phyloP scores from a whole-genome alignment of 163 green algal species.

The Chlamydomonas reinhardtii region DNA sequence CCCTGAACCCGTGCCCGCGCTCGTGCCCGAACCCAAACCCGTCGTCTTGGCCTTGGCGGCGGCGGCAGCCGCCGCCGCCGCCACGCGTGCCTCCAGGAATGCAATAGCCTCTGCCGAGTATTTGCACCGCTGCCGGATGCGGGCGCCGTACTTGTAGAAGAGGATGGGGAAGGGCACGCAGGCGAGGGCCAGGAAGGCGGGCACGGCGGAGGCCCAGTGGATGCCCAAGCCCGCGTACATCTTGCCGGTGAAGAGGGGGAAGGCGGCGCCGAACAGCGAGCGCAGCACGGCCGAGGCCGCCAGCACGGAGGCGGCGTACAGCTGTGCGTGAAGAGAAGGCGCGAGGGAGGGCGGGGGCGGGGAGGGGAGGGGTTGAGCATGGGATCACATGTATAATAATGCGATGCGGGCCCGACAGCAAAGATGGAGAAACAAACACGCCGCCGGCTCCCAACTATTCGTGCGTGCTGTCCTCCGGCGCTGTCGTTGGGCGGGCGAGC shows the following conservation, averaged over 20 bases:
- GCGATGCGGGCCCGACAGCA: too few species aligned
- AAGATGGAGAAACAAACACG: too few species aligned
- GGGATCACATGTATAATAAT: too few species aligned
- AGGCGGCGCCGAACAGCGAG: conserved; percentile 31
- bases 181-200: conserved; percentile 26
- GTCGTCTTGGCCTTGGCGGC: too few species aligned
- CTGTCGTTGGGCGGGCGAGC: too few species aligned
- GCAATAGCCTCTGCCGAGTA: background rate
- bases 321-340: background rate
- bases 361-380: too few species aligned
- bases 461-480: too few species aligned
- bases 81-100: background rate
- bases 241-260: conserved; percentile 27
- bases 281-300: conserved; percentile 19
- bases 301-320: conserved; percentile 32
- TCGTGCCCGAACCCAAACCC: too few species aligned
- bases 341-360: too few species aligned
- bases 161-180: conserved; percentile 40
- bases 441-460: too few species aligned
- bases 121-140: conserved; percentile 8
- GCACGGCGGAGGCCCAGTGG: conserved; percentile 32
- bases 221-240: conserved; percentile 27
- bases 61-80: background rate
- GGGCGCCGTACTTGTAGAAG: conserved; percentile 23
- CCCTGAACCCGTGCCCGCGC: too few species aligned